Conservation (phyloP, 768 basidiomycete species). For the Boletus huronensis region DNA sequence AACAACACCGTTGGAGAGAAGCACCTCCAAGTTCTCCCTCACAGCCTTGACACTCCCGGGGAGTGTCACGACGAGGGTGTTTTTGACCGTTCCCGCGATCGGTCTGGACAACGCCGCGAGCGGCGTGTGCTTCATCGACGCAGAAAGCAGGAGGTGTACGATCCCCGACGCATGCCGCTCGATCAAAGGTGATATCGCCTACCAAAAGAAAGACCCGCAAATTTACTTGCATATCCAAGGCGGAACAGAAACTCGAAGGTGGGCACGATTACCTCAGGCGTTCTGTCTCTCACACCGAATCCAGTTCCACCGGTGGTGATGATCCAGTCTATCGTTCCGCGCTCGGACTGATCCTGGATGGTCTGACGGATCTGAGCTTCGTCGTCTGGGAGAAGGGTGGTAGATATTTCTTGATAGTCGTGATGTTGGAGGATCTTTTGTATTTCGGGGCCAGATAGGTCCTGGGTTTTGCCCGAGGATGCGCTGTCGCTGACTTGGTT, state of each 20-base stretch:
- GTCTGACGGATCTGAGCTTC: conserved; percentile 43
- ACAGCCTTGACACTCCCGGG: conserved; percentile 87
- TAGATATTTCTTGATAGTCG: conserved; percentile 37
- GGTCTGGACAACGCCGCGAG: conserved; percentile 82
- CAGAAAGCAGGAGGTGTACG: conserved; percentile 65
- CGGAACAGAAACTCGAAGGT: background rate
- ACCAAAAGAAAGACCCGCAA: background rate
- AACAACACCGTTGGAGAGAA: conserved; percentile 56
- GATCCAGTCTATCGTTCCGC: conserved; percentile 61
- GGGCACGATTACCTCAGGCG: conserved; percentile 65
- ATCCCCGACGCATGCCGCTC: conserved; percentile 68
- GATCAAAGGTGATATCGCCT: conserved; percentile 64
- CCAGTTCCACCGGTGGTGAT: conserved; percentile 88
- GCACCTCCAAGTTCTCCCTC: conserved; percentile 64
- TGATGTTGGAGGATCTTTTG: conserved; percentile 42
- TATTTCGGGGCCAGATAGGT: conserved; percentile 67
- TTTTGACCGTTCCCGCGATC: conserved; percentile 66
- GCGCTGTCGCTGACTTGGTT: conserved; percentile 66
- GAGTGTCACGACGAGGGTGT: conserved; percentile 71
- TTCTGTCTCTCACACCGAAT: conserved; percentile 74
- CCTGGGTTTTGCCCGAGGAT: conserved; percentile 42
- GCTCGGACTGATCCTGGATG: conserved; percentile 45
- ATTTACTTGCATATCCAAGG: background rate
- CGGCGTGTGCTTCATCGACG: conserved; percentile 71
- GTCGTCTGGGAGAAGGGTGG: conserved; percentile 66